Conservation (phyloP, 768 basidiomycete species). For the Tephrocybe sp. region DNA sequence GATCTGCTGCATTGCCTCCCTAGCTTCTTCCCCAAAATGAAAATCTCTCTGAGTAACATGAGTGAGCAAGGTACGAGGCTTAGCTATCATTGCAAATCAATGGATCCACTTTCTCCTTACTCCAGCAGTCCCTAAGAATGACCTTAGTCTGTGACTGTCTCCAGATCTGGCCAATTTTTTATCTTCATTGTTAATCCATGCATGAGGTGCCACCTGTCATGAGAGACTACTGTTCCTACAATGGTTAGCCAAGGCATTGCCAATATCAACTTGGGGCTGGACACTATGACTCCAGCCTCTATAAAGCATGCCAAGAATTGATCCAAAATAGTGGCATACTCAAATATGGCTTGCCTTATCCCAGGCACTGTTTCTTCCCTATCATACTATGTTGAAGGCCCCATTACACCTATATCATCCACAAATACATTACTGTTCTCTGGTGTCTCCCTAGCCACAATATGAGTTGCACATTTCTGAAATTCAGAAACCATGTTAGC, state of each 20-base stretch:
- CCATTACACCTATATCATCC: conserved; percentile 20
- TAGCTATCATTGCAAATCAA: conserved; percentile 19
- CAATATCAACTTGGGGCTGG: conserved; percentile 27
- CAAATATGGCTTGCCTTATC: conserved; percentile 24
- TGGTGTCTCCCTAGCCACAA: conserved; percentile 15
- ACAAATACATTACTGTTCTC: conserved; percentile 16
- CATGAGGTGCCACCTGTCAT: conserved; percentile 7
- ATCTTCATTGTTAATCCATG: conserved; percentile 21
- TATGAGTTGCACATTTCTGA: no score
- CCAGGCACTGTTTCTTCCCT: conserved; percentile 13
- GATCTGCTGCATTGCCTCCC: conserved; percentile 23
- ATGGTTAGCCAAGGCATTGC: conserved; percentile 21
- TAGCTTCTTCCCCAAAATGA: conserved; percentile 19
- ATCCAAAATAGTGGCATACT: conserved; percentile 22
- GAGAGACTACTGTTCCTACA: conserved; percentile 27
- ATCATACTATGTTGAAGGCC: conserved; percentile 16
- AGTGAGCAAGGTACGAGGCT: conserved; percentile 21
- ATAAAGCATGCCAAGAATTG: conserved; percentile 21
- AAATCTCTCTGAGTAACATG: conserved; percentile 20
- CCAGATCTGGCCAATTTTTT: conserved; percentile 23
- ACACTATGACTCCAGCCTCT: conserved; percentile 29
- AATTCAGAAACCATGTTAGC: conserved; percentile 36
- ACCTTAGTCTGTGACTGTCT: neutral
- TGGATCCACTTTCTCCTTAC: conserved; percentile 22
- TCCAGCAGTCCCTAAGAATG: conserved; percentile 25